Base-by-base conservation (phyloP, 1,284 basidiomycete species). In the Garcileccinum viscosum region DNA sequence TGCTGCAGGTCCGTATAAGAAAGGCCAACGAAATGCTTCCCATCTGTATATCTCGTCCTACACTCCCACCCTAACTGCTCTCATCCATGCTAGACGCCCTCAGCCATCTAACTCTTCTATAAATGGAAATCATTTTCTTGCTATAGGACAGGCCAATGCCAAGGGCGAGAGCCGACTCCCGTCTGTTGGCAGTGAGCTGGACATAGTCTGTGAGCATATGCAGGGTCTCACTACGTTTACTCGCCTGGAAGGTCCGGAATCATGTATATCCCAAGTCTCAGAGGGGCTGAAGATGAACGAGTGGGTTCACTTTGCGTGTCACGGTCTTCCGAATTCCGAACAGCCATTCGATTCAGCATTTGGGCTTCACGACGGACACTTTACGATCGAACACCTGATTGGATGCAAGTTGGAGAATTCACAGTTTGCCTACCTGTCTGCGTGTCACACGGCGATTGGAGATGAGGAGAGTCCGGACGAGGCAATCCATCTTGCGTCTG, bases 291-390 rank as follows among this genome's bases (percentile, higher is more conserved):
- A 22, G 8, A 38, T 14, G 64, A 67, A 32, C 22, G 35, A 67
- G 3, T 66, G 65, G 64, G 64, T 66, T 6, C 65, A 66, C 65
- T n/a, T 65, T 15, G 62, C 64, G 2, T 65, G 64, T 22, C 62
- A 27, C 2, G 63, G 59, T 19, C 24, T 64, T 19, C 58, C 37
- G 4, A 64, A 64, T 4, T 24, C 9, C 14, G n/a, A 65, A 33
- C 27, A 33, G 11, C 38, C 64, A 1, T 64, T 63, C 30, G 15
- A 40, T 5, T 64, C 60, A 9, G 38, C 30, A 14, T 56, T 56
- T 56, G 53, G 24, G 14, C 53, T 56, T 17, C 17, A 56, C 53
- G 30, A 56, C 17, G 53, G 37, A 3, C 40, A n/a, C 12, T 64
- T 64, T 9, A 65, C 64, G 9, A 44, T 65, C 17, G 2, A 65